Evolutionary conservation across 1,139 yeast genomes (phyloP), one percentile per base, ranked within the genome.

Genomic region (Casaregolazyma suthepensis): DNA sequence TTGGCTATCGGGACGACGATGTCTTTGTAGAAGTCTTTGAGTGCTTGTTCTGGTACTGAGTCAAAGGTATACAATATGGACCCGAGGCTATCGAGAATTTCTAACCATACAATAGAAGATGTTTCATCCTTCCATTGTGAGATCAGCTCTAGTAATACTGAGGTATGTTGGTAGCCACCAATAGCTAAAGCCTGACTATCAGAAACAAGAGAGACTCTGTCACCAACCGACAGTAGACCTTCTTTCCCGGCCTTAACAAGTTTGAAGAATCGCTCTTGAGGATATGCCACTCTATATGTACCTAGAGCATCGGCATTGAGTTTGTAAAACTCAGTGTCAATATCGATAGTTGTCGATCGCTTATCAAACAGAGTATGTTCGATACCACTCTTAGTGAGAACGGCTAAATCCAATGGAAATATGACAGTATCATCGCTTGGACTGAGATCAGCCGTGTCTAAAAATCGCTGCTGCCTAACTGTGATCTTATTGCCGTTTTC

Each of bases 241-340:
- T 75, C 75, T 43, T 74, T 74, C 55, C 89, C 90, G 51, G 87
- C 88, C 61, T 77, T 69, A 54, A 93, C 89, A 61, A 89, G 79
- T 70, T 83, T 83, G 52, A 75, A 69, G 82, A 94, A 82, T 69
- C 96, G 86, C 54, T 80, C 83, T 42, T 85, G 77, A 12, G 87
- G 75, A 71, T 90, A 89, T 37, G 85, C 79, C 49, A 94, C 86
- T 66, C 96, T 81, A 75, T 83, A 89, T 55, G 89, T 79, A 66
- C 96, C 95, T 49, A 87, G 78, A 70, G 85, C 94, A 63, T 87
- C 85, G 53, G 87, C 88, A 65, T 89, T 89, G 61, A 88, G 72
- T 74, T 89, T 88, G 73, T 78, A 85, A 71, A 86, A 87, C n/a
- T 52, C 53, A 6, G 46, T 20, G 49, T 75, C 51, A n/a, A 48